These are phyloP conservation scores for Pseudogymnoascus sp. DNA, from an alignment of 2,329 filamentous ascomycete species.

Conservation along the genomic window DNA sequence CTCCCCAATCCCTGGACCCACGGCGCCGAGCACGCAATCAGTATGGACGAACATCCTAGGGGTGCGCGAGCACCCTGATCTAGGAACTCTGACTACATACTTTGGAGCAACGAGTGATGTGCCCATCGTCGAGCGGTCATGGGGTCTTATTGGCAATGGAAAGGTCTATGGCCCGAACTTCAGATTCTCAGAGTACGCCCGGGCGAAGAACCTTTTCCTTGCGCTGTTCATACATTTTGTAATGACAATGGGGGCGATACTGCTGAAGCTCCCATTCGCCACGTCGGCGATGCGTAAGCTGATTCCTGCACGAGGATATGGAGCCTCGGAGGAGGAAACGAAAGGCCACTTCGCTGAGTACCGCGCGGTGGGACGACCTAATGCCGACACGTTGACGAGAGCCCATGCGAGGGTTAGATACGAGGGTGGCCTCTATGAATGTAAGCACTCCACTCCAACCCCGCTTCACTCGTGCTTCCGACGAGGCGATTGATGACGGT, in stretches of 20 bases:
- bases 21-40: conserved; percentile 26
- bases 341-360: conserved; percentile 55
- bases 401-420: conserved; percentile 49
- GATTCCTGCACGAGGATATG: conserved; percentile 48
- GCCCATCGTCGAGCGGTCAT: conserved; percentile 51
- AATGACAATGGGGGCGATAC: conserved; percentile 34
- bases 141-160: conserved; percentile 45
- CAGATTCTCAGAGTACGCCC: conserved; percentile 47
- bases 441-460: conserved; percentile 36
- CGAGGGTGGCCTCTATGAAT: conserved; percentile 55
- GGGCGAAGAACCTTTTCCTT: conserved; percentile 40
- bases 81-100: conserved; percentile 50
- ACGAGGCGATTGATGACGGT: not conserved
- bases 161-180: conserved; percentile 56
- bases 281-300: conserved; percentile 37
- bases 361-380: conserved; percentile 55
- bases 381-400: conserved; percentile 33
- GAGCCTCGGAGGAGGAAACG: conserved; percentile 43
- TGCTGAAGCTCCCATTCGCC: conserved; percentile 30
- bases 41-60: conserved; percentile 43
- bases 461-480: not conserved
- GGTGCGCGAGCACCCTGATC: conserved; percentile 38
- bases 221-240: conserved; percentile 44
- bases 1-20: conserved; percentile 43
- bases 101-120: conserved; percentile 42